phyloP scores from a whole-genome alignment of 192 early-diverging fungal genomes.

The Backusella liffmaniae region DNA sequence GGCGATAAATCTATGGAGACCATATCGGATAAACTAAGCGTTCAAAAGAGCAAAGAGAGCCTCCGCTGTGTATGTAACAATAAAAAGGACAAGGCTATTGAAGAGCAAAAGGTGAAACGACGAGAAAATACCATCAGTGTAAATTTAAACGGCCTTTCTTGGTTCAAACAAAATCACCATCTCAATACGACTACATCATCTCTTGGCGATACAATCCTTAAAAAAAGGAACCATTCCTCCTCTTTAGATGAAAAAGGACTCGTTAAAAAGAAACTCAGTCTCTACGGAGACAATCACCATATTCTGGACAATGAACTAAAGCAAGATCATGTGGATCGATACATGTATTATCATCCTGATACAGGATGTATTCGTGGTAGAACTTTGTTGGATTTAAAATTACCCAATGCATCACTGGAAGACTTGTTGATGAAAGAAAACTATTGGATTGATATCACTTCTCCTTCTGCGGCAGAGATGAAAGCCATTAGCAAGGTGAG shows the following conservation, averaged over 20 bases:
- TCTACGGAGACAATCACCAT: slow-evolving; percentile 21
- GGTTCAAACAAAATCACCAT: not conserved
- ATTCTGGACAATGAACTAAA: not conserved
- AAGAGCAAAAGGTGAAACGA: not conserved
- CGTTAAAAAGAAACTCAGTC: slow-evolving; percentile 15
- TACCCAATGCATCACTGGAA: slow-evolving; percentile 37
- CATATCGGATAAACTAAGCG: not conserved
- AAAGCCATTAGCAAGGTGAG: slow-evolving; percentile 44
- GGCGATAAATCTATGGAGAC: not conserved
- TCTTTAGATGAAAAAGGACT: not conserved
- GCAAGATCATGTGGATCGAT: slow-evolving; percentile 37
- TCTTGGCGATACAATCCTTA: not conserved
- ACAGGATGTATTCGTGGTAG: slow-evolving; percentile 59
- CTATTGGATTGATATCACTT: slow-evolving; percentile 71
- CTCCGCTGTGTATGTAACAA: not conserved
- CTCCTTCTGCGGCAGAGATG: slow-evolving; percentile 55
- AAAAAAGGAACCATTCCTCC: not conserved
- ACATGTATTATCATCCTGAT: slow-evolving; percentile 64
- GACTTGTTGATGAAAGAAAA: slow-evolving; percentile 40
- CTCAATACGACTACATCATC: not conserved
- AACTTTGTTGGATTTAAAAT: slow-evolving; percentile 53
- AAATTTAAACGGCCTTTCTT: slow-evolving; percentile 1
- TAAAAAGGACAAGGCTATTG: not conserved
- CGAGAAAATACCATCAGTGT: not conserved
- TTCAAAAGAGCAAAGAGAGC: not conserved